Percentiles rank a stretch among this genome's conserved stretches.
Evolutionary conservation across 306 rosid species (phyloP).

Genomic region (Cucumis melo): DNA sequence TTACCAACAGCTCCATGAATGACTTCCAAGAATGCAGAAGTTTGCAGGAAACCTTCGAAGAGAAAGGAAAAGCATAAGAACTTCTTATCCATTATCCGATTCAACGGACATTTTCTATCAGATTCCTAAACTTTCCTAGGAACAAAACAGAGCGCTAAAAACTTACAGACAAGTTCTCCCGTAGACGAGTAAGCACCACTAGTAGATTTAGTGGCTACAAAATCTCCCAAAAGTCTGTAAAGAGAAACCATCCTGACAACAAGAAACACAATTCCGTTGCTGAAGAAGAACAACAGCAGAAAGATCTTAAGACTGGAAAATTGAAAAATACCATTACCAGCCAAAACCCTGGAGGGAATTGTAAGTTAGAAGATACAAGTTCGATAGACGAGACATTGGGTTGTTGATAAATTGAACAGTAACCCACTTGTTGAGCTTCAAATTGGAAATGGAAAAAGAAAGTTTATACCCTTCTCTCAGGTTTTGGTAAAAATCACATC

Average conservation of each 20-base stretch:
- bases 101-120: neutral
- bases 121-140: neutral
- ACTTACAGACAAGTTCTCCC: conserved; percentile 51
- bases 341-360: conserved; percentile 54
- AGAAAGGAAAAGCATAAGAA: neutral
- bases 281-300: neutral
- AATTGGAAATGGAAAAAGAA: neutral
- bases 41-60: conserved; percentile 61
- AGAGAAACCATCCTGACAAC: conserved; percentile 49
- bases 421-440: neutral
- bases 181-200: conserved; percentile 50
- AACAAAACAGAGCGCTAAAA: neutral
- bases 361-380: conserved; percentile 54
- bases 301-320: neutral
- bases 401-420: neutral
- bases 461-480: neutral
- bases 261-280: neutral
- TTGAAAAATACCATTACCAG: conserved; percentile 47
- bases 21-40: conserved; percentile 73
- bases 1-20: conserved; percentile 75
- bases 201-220: conserved; percentile 26
- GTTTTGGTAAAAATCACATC: neutral
- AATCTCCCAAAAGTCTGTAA: conserved; percentile 21
- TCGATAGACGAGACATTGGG: conserved; percentile 28
- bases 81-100: neutral